Evolutionary conservation across 352 stramenopile genomes (phyloP), one percentile per base, ranked within the genome.

Genomic region (Phytopythium kandeliae): DNA sequence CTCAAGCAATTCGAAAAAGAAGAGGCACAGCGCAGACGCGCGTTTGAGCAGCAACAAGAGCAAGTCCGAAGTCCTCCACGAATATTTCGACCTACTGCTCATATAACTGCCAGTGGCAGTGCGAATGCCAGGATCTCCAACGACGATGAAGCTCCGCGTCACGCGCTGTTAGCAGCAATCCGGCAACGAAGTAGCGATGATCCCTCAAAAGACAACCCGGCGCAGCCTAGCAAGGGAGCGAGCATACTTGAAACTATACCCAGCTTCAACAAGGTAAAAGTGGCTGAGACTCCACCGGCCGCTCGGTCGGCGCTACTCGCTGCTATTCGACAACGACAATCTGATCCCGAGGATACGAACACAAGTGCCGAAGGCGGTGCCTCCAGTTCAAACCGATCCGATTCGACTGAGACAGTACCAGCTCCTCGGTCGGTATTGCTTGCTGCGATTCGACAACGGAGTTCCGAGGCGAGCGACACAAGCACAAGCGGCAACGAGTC

Each of bases 1-100:
- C 31, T 74, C 43, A 74, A 71, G 51, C 65, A 51, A 22, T 87
- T 83, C 44, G 71, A 85, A 26, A 75, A 72, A 35, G 60, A 60
- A 22, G 70, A 85, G 46, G 54, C 60, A 13, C 44, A 65, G 28
- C 57, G 62, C 54, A 78, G 65, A 41, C 55, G 65, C 19, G 54
- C 51, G 16, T 61, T 66, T 51, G 58, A 80, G 30, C 33, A 67
- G 24, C 51, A 60, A 24, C 60, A 45, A n/a, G 26, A 22, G 36
- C 60, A 56, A 25, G 12, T 24, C 11, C 45, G 22, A 11, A 41
- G 30, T 10, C 30, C 45, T 19, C 30, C 45, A 21, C 28, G 30
- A 15, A 6, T 19, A 9, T 9, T 9, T 2, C n/a, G 11, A 17
- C 19, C 1, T 13, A n/a, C 11, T 13, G 11, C 21, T 1, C 2